Conservation (phyloP, 208 protist species). For the Acanthamoeba pearcei region DNA sequence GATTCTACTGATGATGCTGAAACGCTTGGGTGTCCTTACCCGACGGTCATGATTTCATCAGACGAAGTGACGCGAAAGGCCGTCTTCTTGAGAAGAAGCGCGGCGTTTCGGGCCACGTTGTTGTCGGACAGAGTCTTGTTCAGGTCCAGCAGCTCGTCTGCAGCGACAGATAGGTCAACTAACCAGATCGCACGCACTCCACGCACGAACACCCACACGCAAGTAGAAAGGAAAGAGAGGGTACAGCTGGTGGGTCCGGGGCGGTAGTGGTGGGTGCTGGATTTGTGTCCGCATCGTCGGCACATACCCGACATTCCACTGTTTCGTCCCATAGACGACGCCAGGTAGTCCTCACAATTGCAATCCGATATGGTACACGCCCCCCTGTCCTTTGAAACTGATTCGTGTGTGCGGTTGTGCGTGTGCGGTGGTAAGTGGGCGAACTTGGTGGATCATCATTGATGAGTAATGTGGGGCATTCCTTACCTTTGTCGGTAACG, state of each 20-base stretch:
- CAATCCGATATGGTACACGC: constrained; percentile 1
- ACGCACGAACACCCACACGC: not conserved
- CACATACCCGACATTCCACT: constrained; percentile 36
- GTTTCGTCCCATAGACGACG: not conserved
- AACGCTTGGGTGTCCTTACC: no score
- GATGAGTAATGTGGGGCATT: not conserved
- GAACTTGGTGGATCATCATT: not conserved
- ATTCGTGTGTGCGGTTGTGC: no score
- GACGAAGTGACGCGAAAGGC: not conserved
- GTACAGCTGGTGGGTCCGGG: constrained; percentile 26
- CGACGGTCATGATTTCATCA: not conserved
- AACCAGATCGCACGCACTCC: not conserved
- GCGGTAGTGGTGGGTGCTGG: constrained; percentile 23
- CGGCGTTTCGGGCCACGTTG: not conserved
- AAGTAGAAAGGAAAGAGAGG: not conserved
- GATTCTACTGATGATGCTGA: not conserved
- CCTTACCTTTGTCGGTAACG: constrained; percentile 9
- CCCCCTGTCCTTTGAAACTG: not conserved
- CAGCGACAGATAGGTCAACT: not conserved
- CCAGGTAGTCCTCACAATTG: constrained; percentile 14
- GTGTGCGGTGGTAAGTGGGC: not conserved
- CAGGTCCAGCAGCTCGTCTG: constrained; percentile 10
- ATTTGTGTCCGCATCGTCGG: constrained; percentile 29
- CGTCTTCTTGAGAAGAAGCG: constrained; percentile 16
- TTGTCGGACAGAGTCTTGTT: not conserved